Evolutionary conservation across 495 filamentous ascomycete genomes (phyloP).

Genomic region (Penicillium cosmopolitanum): DNA sequence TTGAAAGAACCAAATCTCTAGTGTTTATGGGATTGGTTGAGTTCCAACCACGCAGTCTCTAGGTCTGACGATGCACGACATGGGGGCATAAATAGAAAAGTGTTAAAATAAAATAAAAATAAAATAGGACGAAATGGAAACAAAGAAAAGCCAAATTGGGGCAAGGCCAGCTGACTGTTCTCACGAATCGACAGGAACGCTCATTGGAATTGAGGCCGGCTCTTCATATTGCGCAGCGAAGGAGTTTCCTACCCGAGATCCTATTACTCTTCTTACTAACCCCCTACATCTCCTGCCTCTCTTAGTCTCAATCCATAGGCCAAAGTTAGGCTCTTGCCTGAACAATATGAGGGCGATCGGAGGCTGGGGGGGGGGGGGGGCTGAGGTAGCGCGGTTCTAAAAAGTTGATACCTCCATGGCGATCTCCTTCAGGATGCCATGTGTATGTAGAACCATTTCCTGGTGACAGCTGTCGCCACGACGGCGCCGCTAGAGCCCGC

Average conservation of each 20-base stretch:
- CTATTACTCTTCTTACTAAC: not conserved
- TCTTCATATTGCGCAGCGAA: slow-evolving; percentile 20
- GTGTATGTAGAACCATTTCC: slow-evolving; percentile 10
- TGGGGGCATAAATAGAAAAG: slow-evolving; percentile 17
- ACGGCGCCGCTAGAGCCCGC: slow-evolving; percentile 24
- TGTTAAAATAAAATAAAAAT: not conserved
- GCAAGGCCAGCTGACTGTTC: slow-evolving; percentile 24
- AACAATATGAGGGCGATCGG: not conserved
- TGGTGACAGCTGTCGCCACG: slow-evolving; percentile 10
- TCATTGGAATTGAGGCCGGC: slow-evolving; percentile 29
- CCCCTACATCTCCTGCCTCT: not conserved
- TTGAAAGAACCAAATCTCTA: slow-evolving; percentile 8
- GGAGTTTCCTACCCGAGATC: not conserved
- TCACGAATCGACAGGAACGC: slow-evolving; percentile 23
- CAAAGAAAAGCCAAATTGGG: slow-evolving; percentile 1
- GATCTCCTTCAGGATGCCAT: slow-evolving; percentile 13
- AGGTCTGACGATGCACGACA: slow-evolving; percentile 33
- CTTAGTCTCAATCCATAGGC: slow-evolving; percentile 5
- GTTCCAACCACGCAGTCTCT: slow-evolving; percentile 20
- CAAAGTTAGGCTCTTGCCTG: slow-evolving; percentile 3
- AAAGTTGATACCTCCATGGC: slow-evolving; percentile 2
- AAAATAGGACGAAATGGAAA: not conserved
- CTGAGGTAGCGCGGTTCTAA: not conserved
- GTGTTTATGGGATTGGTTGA: slow-evolving; percentile 6
- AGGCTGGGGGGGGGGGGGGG: not conserved